Base-by-base conservation (phyloP, 176 grass and related monocot genomes). In the Eleusine indica region DNA sequence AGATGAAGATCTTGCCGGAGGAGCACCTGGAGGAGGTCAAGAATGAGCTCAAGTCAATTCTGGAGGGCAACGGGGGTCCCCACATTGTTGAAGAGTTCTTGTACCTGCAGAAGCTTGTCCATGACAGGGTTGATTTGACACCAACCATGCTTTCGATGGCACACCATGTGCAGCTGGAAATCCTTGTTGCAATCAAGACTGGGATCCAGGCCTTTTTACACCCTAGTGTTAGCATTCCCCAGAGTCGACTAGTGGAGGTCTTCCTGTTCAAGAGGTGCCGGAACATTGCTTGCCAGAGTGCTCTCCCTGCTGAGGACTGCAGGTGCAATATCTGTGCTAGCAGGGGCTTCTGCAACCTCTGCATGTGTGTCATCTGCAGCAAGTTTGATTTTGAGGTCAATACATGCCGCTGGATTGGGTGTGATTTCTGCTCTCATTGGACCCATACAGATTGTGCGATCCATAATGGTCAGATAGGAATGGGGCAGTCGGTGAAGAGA, bases 361-460 rank as follows among this genome's bases (percentile, higher is more conserved):
- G 97, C 68, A 99, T 99, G 97, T 99, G 97, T 86, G 97, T 96
- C 25, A 94, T 99, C 2, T 99, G 97, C 86, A 99, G 88, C 81
- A 99, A 99, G 88, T 99, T 99, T 70, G 97, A 99, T 90, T 99
- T 99, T 28, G 97, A 99, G 89, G 97, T 99, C 25, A 99, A 99
- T 78, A 96, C 97, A 19, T 99, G 97, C 76, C 93, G 97, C 29
- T 99, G 97, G 96, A 95, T 99, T 65, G 97, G 97, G 4, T 99
- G 97, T 69, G 97, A 99, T 80, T 87, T 90, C 82, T 99, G 97
- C 82, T 90, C 93, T 69, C 97, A 99, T 56, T 99, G 97, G 97
- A 96, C 93, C 14, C 97, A 99, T 61, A 99, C 97, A 0, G 91
- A 99, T 51, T 99, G 97, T 79, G 97, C 97, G 3, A 99, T 99